phyloP scores from a whole-genome alignment of 345 rosid genomes.

The Eucalyptus caleyi region DNA sequence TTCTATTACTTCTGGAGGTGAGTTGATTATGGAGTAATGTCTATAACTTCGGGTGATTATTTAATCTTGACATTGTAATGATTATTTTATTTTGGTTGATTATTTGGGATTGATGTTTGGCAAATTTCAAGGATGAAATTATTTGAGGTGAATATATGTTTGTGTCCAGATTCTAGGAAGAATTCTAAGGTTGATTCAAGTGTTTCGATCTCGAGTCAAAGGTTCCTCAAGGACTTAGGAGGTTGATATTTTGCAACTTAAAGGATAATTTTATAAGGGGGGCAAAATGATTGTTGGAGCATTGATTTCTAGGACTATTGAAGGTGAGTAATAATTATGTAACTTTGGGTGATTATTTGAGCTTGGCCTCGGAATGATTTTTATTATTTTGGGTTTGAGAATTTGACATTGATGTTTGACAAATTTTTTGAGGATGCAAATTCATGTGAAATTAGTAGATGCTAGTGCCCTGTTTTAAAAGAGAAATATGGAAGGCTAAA shows the following conservation, averaged over 20 bases:
- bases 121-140: no score
- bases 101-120: no score
- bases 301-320: not conserved
- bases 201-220: not conserved
- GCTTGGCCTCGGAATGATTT: not conserved
- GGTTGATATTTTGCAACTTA: not conserved
- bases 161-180: not conserved
- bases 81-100: not conserved
- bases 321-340: not conserved
- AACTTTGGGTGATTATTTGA: not conserved
- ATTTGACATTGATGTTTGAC: not conserved
- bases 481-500: not conserved
- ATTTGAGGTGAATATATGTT: not conserved
- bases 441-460: not conserved
- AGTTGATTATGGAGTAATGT: not conserved
- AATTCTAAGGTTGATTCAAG: not conserved
- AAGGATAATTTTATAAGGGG: not conserved
- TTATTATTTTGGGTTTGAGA: not conserved
- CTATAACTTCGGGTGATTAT: not conserved
- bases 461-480: not conserved
- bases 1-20: not conserved
- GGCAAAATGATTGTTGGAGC: not conserved
- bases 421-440: not conserved
- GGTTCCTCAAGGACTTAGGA: not conserved
- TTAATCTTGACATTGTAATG: not conserved